phyloP scores from a whole-genome alignment of 176 grass and related monocot species.

The Oryza longistaminata region DNA sequence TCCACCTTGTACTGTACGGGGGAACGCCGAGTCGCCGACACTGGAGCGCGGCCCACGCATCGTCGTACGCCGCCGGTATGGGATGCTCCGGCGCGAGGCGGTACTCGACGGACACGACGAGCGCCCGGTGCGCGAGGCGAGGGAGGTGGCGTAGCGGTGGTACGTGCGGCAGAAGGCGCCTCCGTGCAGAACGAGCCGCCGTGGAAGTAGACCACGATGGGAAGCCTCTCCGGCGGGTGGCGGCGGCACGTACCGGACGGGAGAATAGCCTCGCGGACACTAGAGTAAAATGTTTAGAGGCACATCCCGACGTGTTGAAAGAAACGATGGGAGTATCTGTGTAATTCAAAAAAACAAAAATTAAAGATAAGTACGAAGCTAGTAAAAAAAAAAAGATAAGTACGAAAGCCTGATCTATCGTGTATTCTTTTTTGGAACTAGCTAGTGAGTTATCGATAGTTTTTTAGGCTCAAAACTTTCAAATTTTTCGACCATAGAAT shows the following conservation, averaged over 20 bases:
- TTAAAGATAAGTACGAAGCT: too few relatives aligned
- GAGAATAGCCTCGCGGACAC: conserved; percentile 1
- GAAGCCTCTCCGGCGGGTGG: not conserved
- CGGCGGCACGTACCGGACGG: not conserved
- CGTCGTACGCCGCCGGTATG: conserved; percentile 41
- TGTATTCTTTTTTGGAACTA: too few relatives aligned
- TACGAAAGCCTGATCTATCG: too few relatives aligned
- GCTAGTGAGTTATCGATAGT: too few relatives aligned
- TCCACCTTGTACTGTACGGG: not conserved
- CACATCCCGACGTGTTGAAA: too few relatives aligned
- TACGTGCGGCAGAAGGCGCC: conserved; percentile 23
- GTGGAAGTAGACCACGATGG: conserved; percentile 49
- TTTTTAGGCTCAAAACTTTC: too few relatives aligned
- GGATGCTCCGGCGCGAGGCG: conserved; percentile 58
- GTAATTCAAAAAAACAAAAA: too few relatives aligned
- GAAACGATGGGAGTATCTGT: too few relatives aligned
- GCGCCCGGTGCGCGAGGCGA: conserved; percentile 15
- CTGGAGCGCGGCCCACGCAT: conserved; percentile 8
- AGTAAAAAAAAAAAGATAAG: too few relatives aligned
- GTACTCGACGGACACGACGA: conserved; percentile 51
- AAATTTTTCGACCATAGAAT: too few relatives aligned
- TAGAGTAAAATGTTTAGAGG: too few relatives aligned
- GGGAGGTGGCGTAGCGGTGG: conserved; percentile 40
- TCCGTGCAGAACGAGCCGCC: conserved; percentile 44
- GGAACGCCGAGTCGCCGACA: not conserved